Evolutionary conservation across 2,329 filamentous ascomycete genomes (phyloP), one percentile per base, ranked within the genome.

Genomic region (Penicillium capsulatum): DNA sequence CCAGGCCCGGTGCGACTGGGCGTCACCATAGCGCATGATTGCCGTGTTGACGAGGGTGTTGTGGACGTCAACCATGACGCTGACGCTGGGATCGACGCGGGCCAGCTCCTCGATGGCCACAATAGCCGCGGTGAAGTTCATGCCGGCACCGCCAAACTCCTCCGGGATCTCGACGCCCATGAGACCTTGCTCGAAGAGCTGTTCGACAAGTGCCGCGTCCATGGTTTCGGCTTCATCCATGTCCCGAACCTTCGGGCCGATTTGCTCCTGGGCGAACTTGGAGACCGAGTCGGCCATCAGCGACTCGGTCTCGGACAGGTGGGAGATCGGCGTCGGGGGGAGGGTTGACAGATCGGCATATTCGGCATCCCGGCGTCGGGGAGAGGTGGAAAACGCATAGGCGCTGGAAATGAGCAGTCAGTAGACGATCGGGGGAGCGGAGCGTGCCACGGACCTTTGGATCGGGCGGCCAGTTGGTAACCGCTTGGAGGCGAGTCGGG

Each of bases 131-230:
- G 92, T 97, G 70, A 98, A 98, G 77, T 96, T 96, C 92, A 98
- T 97, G 54, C 90, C 92, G 0, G 91, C 87, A 45, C 92, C 92
- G 45, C 92, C 92, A 63, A 84, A 98, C 67, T 96, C 90, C 68
- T 98, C 92, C 11, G 92, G 91, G 42, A 98, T 95, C 72, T 98
- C 92, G 50, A 98, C 79, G 47, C 89, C 85, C 92, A 98, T 98
- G 34, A 98, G 74, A 0, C 92, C 92, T 64, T 97, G 90, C 73
- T 98, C 92, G 59, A 98, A 98, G 36, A 95, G 78, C 69, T 92
- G 86, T 72, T 95, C 89, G 4, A 98, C 84, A 6, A 98, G 69
- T 1, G 76, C 65, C 0, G 87, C 82, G 65, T 97, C 92, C 92
- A 98, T 97, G 42, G 77, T 69, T 74, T 98, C 92, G 19, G 84